Evolutionary conservation across 495 filamentous ascomycete species (phyloP), one percentile per base, ranked within the genome.

Genomic region (Aspergillus olivimuriae): DNA sequence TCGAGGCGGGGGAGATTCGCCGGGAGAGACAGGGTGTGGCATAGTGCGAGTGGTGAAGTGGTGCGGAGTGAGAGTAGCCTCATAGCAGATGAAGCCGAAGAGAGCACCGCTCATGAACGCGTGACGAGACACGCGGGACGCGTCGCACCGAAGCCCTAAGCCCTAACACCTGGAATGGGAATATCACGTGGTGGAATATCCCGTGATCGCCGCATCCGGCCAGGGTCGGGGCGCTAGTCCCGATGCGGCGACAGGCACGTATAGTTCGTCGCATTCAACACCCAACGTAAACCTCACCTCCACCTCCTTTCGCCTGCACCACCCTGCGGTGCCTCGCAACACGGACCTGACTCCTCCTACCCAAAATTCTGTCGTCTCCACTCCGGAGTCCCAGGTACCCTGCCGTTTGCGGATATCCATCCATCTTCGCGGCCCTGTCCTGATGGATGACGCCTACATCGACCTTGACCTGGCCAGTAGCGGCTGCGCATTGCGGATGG

Each of bases 21-120:
- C 52, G 5, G 72, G 60, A 3, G 74, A 67, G 24, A 73, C 47
- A 14, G 75, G 75, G 51, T 80, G 75, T 42, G 76, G 74, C 76
- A 80, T 80, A 38, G 22, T 56, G 52, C 41, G 33, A 15, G 28
- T 46, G 22, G 23, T 38, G 19, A n/a, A 2, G 21, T 17, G 39
- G 4, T 35, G 34, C 43, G 21, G 18, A 39, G 20, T 31, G 41
- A 24, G 9, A 36, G 21, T 14, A 14, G 15, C 21, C 18, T 21
- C 35, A 8, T 3, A 10, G 16, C 11, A 12, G 4, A 24, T 8
- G n/a, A 18, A 39, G 47, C 32, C 30, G 22, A 49, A 49, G 54
- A 58, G 64, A 62, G 62, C 62, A 51, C 28, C 23, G 10, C 30
- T 14, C 42, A n/a, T n/a, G 30, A 17, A 21, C 37, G 15, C 23